Conservation (phyloP, 352 stramenopile genomes). For the Pythium dissotocum region DNA sequence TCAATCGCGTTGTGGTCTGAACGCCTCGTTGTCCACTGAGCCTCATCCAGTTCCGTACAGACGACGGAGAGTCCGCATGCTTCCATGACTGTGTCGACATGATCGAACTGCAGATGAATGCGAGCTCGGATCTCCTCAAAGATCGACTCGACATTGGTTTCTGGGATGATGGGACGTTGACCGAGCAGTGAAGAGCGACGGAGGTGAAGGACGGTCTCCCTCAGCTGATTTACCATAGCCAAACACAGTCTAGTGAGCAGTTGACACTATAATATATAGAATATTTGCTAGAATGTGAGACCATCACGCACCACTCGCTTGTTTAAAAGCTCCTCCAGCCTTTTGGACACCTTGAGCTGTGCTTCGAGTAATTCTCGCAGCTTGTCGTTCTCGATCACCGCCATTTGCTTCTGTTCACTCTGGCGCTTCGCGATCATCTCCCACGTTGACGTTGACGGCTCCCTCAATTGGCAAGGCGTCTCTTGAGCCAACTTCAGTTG, state of each 20-base stretch:
- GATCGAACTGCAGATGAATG: background rate
- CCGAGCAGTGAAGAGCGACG: no score
- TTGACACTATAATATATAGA: no score
- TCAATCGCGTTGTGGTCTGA: conserved; percentile 2
- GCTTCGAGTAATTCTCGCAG: conserved; percentile 42
- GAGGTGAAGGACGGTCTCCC: no score
- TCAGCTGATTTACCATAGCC: no score
- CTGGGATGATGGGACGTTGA: no score
- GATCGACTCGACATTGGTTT: background rate
- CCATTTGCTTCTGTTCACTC: conserved; percentile 34
- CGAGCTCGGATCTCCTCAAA: background rate
- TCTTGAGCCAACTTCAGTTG: background rate
- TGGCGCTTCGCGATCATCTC: conserved; percentile 43
- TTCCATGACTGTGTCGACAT: background rate
- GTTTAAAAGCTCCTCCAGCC: conserved; percentile 40
- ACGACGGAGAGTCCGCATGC: background rate
- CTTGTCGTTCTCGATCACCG: conserved; percentile 49
- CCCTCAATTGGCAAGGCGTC: no score
- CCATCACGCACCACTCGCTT: conserved; percentile 33
- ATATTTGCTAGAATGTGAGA: no score
- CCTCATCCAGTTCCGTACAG: background rate
- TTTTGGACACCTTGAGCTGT: conserved; percentile 38
- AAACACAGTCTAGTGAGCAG: no score
- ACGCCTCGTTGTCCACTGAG: background rate
- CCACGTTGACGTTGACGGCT: conserved; percentile 22